Evolutionary conservation across 1,139 yeast genomes (phyloP), one percentile per base, ranked within the genome.

Genomic region (Pichia sp.): DNA sequence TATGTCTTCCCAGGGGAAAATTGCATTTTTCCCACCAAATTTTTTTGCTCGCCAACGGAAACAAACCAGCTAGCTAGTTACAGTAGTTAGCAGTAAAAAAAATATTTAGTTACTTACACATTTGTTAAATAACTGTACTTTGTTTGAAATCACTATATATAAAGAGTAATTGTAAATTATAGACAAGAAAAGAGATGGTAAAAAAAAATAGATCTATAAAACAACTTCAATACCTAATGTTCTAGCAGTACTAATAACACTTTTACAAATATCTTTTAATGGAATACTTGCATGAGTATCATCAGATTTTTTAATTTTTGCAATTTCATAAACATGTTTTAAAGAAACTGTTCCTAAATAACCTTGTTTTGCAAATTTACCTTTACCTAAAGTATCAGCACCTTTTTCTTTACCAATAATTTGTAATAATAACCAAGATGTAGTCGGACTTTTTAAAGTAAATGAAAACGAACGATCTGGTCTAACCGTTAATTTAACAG

Each of bases 311-410:
- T 91, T 91, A 54, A 91, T 84, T 66, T 88, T 84, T 33, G 98
- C 98, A 56, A 91, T 85, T 64, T 91, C 97, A 62, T 86, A 91
- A 24, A 88, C 74, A 63, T 91, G 97, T 63, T 91, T 91, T 53
- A 91, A 72, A 24, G 91, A 78, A 37, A 91, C 66, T 49, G 75
- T 74, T 26, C 96, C 97, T 33, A 75, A 78, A 6, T 73, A 76
- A 18, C 56, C 53, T 16, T 62, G 61, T 43, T 65, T 66, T 2
- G 74, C 72, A 20, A 48, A 41, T 31, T 50, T 52, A 23, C 60
- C 60, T 39, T 57, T 59, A 29, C 60, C 61, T n/a, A 54, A 38
- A 9, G 47, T 48, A 41, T 53, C 61, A n/a, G 86, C 73, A 15
- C 96, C 96, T 63, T 89, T 86, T 22, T 71, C 74, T n/a, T 80